phyloP scores from a whole-genome alignment of 768 basidiomycete species.

The Leccinum rimulosum region DNA sequence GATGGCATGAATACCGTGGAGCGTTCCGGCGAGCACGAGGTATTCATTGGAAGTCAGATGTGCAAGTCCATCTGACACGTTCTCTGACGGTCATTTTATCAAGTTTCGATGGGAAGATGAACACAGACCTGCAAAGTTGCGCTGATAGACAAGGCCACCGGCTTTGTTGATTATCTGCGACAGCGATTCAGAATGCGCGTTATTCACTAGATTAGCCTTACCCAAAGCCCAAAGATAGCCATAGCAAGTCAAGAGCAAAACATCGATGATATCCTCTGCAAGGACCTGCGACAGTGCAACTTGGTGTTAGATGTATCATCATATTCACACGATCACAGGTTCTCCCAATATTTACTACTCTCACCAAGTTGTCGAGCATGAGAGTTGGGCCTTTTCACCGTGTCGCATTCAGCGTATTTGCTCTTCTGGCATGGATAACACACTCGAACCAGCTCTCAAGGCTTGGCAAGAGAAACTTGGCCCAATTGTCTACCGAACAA shows the following conservation, averaged over 20 bases:
- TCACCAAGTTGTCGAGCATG: conserved; percentile 11
- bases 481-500: conserved; percentile 47
- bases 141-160: conserved; percentile 92
- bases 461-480: conserved; percentile 38
- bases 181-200: conserved; percentile 1
- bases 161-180: conserved; percentile 94
- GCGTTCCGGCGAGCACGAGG: conserved; percentile 91
- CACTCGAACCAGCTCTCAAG: conserved; percentile 29
- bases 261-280: neutral
- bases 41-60: conserved; percentile 91
- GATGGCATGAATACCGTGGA: conserved; percentile 99
- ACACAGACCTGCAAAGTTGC: conserved; percentile 79
- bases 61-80: conserved; percentile 77
- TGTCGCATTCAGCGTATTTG: conserved; percentile 9
- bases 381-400: conserved; percentile 8
- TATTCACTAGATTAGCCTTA: conserved; percentile 32
- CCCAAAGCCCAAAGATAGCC: conserved; percentile 84
- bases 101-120: neutral
- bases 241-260: conserved; percentile 36
- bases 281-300: neutral
- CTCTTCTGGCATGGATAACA: conserved; percentile 22
- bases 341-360: neutral
- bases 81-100: neutral
- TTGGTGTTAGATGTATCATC: neutral
- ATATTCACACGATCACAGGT: conserved; percentile 13